These are phyloP conservation scores for Colletotrichum tofieldiae DNA, from an alignment of 2,329 filamentous ascomycete species.

Conservation along the genomic window DNA sequence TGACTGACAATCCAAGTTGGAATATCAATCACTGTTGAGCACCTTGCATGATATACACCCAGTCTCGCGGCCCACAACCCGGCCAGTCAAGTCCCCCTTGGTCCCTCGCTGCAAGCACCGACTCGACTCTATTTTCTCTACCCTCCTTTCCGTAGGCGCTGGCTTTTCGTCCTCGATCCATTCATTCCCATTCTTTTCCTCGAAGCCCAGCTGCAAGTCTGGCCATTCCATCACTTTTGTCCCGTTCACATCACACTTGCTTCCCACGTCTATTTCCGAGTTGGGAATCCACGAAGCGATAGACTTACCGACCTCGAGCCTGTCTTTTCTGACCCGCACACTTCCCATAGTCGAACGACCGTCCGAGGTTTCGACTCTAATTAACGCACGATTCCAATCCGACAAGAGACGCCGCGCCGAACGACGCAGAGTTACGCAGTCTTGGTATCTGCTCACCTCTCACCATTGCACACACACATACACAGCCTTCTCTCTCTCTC, in stretches of 20 bases:
- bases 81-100: constrained; percentile 38
- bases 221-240: constrained; percentile 40
- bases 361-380: constrained; percentile 37
- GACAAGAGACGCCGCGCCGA: constrained; percentile 24
- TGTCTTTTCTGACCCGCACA: constrained; percentile 39
- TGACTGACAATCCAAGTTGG: constrained; percentile 34
- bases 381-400: constrained; percentile 41
- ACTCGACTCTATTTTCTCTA: constrained; percentile 42
- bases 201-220: constrained; percentile 43
- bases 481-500: constrained; percentile 15
- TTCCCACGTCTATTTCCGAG: constrained; percentile 1
- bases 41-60: constrained; percentile 46
- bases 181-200: constrained; percentile 45
- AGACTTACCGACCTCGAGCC: constrained; percentile 25
- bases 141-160: constrained; percentile 48
- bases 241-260: constrained; percentile 23
- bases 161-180: constrained; percentile 49
- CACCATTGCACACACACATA: neutral
- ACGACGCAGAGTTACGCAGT: constrained; percentile 32
- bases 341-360: constrained; percentile 37
- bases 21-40: constrained; percentile 41
- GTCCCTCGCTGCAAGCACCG: constrained; percentile 35
- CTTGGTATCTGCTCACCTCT: constrained; percentile 34
- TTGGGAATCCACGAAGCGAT: constrained; percentile 21
- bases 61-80: constrained; percentile 43